Evolutionary conservation across 441 rosid genomes (phyloP), one percentile per base, ranked within the genome.

Genomic region (Aleurites moluccanus): DNA sequence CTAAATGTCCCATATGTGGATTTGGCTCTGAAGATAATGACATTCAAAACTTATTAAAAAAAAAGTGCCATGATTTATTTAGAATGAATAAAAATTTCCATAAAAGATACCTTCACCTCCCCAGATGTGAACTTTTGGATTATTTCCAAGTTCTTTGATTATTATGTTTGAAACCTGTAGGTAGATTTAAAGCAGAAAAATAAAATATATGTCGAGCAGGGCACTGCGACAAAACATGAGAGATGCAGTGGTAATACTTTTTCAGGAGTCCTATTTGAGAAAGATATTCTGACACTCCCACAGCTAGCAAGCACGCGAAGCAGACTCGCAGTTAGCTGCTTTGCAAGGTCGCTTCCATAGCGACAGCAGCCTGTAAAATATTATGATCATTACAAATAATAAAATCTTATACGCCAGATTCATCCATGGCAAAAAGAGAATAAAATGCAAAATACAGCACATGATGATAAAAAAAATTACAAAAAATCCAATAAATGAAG

Each of bases 1-100:
- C 98, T 84, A 91, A 82, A 83, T 93, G 91, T 38, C 98, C 99
- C 95, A 88, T 84, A 60, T 91, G 90, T 1, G 97, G 97, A 84
- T 91, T 86, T 80, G 91, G 91, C 74, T 88, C 98, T 95, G 86
- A 67, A 85, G 66, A 60, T 42, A 20, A 64, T 67, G 62, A 82
- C 38, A 67, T 69, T 49, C 72, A 74, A 74, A 38, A 77, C 28
- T 45, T 53, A 42, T 79, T 38, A 68, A 64, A 79, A 49, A 8
- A 50, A 45, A 45, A 55, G 18, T n/a, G 45, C 40, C 30, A 18
- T 28, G 28, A 40, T 11, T 3, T 69, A 40, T 16, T 13, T 75
- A 64, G 75, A 62, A 65, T 74, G 25, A 72, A 7, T 20, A 47
- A 68, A 78, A 38, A 67, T 35, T 8, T 23, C 25, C 21, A 66